A percentile compares a stretch with the other conserved stretches of the same genome.
phyloP scores from a whole-genome alignment of 768 basidiomycete species.

The Agrocybe praecox region DNA sequence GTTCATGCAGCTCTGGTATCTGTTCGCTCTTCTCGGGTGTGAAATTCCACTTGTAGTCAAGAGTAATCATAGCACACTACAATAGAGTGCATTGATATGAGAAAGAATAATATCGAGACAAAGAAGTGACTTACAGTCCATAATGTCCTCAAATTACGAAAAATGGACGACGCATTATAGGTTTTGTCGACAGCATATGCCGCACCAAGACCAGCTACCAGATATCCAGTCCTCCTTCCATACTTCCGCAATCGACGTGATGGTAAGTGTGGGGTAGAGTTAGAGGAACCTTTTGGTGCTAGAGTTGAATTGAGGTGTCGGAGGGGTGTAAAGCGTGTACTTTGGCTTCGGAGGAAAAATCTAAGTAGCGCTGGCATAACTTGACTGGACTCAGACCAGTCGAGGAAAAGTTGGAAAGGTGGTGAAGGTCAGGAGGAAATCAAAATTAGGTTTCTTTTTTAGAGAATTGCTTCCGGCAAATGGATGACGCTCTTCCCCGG shows the following conservation, averaged over 20 bases:
- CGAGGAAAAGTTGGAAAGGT: neutral
- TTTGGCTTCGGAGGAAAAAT: neutral
- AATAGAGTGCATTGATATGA: neutral
- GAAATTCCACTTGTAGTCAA: conserved; percentile 91
- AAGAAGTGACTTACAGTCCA: conserved; percentile 40
- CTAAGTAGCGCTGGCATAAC: neutral
- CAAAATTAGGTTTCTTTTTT: neutral
- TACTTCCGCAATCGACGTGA: conserved; percentile 2
- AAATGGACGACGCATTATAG: conserved; percentile 61
- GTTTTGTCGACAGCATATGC: conserved; percentile 48
- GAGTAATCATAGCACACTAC: conserved; percentile 69
- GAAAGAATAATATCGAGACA: neutral
- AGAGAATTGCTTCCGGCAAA: neutral
- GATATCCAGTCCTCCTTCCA: conserved; percentile 34
- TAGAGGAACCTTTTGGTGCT: neutral
- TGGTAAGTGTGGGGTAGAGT: neutral
- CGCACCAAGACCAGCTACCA: conserved; percentile 38
- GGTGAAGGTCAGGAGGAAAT: neutral
- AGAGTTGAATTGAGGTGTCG: neutral
- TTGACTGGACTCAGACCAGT: neutral
- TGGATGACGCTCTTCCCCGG: neutral
- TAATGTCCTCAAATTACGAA: conserved; percentile 55
- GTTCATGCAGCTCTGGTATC: conserved; percentile 82
- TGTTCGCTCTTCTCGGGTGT: conserved; percentile 65
- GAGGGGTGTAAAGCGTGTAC: neutral